A percentile compares a stretch with the other conserved stretches of the same genome.
These are phyloP conservation scores for Fusarium scirpi DNA, from an alignment of 2,329 filamentous ascomycete species.

Conservation along the genomic window DNA sequence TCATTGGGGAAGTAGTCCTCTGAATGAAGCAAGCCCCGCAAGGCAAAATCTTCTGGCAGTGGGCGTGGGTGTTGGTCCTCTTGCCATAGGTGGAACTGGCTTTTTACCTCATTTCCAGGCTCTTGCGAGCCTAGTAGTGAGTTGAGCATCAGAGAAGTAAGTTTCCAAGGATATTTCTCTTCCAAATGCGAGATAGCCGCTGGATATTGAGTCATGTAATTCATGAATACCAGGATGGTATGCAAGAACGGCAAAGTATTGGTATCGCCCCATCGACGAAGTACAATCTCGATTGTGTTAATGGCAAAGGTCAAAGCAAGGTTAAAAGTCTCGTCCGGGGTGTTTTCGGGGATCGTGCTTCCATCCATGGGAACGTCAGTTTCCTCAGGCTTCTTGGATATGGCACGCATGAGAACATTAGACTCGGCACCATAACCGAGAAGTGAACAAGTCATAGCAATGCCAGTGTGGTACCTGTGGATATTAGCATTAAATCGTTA, in stretches of 20 bases:
- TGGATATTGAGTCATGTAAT: conserved; percentile 57
- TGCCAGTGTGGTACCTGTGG: conserved; percentile 51
- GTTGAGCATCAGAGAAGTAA: conserved; percentile 56
- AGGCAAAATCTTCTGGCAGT: conserved; percentile 75
- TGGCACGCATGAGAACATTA: conserved; percentile 60
- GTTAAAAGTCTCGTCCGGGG: conserved; percentile 47
- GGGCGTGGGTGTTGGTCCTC: conserved; percentile 62
- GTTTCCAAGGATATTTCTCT: conserved; percentile 64
- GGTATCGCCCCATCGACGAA: conserved; percentile 65
- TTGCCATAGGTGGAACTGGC: conserved; percentile 61
- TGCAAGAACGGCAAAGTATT: conserved; percentile 74
- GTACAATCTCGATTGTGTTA: conserved; percentile 60
- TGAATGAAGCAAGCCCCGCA: conserved; percentile 72
- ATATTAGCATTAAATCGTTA: background rate
- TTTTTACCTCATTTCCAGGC: conserved; percentile 54
- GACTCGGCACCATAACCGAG: conserved; percentile 54
- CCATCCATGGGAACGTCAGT: conserved; percentile 45
- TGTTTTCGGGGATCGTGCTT: conserved; percentile 39
- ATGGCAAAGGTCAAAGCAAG: conserved; percentile 57
- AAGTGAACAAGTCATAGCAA: conserved; percentile 50
- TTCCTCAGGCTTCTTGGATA: conserved; percentile 48
- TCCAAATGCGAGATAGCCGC: conserved; percentile 60
- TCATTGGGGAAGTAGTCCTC: conserved; percentile 67
- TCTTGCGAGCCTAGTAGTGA: conserved; percentile 45
- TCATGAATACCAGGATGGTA: conserved; percentile 70